These are phyloP conservation scores for Colletotrichum lentis DNA, from an alignment of 2,329 filamentous ascomycete genomes.

Conservation along the genomic window DNA sequence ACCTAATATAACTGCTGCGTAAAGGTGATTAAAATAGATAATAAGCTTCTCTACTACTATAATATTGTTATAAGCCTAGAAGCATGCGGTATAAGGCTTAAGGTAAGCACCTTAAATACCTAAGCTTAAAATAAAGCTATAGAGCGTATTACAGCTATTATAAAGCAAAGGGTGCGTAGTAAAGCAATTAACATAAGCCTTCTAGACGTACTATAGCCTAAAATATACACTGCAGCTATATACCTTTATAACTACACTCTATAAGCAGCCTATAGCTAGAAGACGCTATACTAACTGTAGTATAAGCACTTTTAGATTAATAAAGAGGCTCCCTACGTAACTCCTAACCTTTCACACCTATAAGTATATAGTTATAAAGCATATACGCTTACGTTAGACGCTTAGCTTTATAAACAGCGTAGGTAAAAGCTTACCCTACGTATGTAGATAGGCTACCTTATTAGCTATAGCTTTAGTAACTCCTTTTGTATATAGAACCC, in stretches of 20 bases:
- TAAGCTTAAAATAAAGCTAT: fast-evolving
- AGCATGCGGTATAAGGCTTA: too few relatives aligned
- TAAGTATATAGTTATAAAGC: background rate
- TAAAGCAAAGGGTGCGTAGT: too few relatives aligned
- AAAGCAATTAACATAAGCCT: background rate
- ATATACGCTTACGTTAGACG: background rate
- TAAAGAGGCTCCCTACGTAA: background rate
- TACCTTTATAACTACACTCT: background rate
- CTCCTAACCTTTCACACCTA: background rate
- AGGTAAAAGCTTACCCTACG: background rate
- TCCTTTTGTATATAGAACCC: background rate
- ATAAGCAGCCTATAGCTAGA: background rate
- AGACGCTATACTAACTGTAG: background rate
- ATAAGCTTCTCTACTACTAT: too few relatives aligned
- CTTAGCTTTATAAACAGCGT: background rate
- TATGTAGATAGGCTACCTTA: background rate
- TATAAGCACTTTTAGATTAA: background rate
- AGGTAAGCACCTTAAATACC: too few relatives aligned
- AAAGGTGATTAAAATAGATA: too few relatives aligned
- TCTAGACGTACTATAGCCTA: background rate
- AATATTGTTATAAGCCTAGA: too few relatives aligned
- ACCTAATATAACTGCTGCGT: too few relatives aligned
- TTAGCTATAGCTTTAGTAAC: background rate
- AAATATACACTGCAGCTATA: background rate
- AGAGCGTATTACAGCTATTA: too few relatives aligned